These are phyloP conservation scores for Cryphonectria carpinicola DNA, from an alignment of 2,329 filamentous ascomycete species.

Conservation along the genomic window DNA sequence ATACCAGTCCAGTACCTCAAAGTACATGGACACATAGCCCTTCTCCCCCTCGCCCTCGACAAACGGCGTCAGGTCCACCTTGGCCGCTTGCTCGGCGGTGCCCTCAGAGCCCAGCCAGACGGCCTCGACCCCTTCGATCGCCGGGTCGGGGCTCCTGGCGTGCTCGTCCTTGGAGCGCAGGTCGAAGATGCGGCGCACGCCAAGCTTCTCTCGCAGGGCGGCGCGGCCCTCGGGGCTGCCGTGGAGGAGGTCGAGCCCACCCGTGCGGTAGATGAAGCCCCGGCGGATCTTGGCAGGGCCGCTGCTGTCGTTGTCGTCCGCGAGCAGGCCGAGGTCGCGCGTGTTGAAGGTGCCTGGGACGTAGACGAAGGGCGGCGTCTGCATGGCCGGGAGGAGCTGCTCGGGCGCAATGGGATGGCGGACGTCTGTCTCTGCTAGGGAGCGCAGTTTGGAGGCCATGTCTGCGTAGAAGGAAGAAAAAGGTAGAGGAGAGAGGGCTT, in stretches of 20 bases:
- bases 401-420: slow-evolving; percentile 43
- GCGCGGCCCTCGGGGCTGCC: slow-evolving; percentile 40
- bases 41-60: slow-evolving; percentile 48
- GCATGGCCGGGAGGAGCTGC: slow-evolving; percentile 42
- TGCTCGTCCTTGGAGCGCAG: slow-evolving; percentile 53
- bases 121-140: slow-evolving; percentile 48
- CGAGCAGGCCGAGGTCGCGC: slow-evolving; percentile 54
- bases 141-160: slow-evolving; percentile 46
- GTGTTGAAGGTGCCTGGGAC: slow-evolving; percentile 55
- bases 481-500: not conserved
- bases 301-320: not conserved
- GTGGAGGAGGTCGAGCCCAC: slow-evolving; percentile 43
- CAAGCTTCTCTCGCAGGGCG: slow-evolving; percentile 42
- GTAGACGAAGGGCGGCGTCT: slow-evolving; percentile 50
- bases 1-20: slow-evolving; percentile 51
- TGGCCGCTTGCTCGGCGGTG: slow-evolving; percentile 40
- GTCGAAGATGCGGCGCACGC: slow-evolving; percentile 54
- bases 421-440: slow-evolving; percentile 49
- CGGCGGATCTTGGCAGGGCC: slow-evolving; percentile 40
- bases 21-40: slow-evolving; percentile 52
- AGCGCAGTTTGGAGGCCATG: slow-evolving; percentile 37
- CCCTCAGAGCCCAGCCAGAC: slow-evolving; percentile 46
- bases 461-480: not conserved
- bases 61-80: slow-evolving; percentile 46
- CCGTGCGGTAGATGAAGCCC: slow-evolving; percentile 51